Base-by-base conservation (phyloP, 495 filamentous ascomycete genomes). In the Aspergillus leporis region DNA sequence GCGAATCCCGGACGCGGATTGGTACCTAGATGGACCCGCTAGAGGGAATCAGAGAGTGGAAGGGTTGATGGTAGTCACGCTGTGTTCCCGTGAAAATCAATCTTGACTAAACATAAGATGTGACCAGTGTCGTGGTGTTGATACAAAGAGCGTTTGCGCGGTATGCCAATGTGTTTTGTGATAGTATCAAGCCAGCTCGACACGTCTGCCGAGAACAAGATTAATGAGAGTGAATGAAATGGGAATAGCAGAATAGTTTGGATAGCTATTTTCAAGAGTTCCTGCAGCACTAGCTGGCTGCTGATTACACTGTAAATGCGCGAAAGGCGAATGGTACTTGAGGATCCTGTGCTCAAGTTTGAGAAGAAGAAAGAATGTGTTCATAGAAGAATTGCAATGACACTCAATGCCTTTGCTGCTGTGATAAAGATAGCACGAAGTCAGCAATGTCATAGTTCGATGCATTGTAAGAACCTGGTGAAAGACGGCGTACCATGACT, bases 381-480 rank as follows among this genome's bases (percentile, higher is more conserved):
- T 59, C 41, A 63, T 48, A 41, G 21, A 69, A 73, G 34, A 62
- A 67, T 65, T 61, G 65, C 16, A 70, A 66, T 34, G 69, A 67
- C 72, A 74, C 56, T 77, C 74, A 77, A 75, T 74, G 70, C 71
- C 74, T 65, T 65, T 70, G 56, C 56, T 63, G 56, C 34, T 22
- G 43, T 14, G 40, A 23, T 18, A 50, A 19, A 56, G 10, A n/a
- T 9, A n/a, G 38, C 5, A n/a, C 14, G 13, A n/a, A 41, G 46
- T 56, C 38, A 56, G 59, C 34, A 55, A 57, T 19, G 47, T 23
- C 48, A 45, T 10, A 51, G 19, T 38, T 12, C 32, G 22, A 52
- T 40, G 30, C 31, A 51, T 51, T 12, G 43, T 45, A 28, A 55
- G 30, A 56, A 16, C 30, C 12, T n/a, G n/a, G 53, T 49, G 25